phyloP scores from a whole-genome alignment of 2,329 filamentous ascomycete genomes.

The Colletotrichum brevisporum region DNA sequence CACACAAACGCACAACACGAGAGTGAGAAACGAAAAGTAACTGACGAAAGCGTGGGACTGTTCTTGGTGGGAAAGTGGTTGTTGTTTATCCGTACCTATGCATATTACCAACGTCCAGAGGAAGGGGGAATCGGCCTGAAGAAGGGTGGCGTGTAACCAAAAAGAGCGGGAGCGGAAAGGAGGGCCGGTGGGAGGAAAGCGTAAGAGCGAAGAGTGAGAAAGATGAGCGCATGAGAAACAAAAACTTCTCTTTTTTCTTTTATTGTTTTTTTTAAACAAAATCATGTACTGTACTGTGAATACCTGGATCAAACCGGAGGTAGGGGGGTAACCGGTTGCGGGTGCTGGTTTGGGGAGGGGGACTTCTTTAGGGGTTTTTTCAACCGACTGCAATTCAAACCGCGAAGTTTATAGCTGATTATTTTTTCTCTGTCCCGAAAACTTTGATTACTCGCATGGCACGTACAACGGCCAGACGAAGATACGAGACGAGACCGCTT shows the following conservation, averaged over 20 bases:
- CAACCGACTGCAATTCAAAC: conserved; percentile 34
- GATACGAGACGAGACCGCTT: too few species aligned
- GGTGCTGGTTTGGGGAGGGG: background rate
- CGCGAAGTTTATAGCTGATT: too few species aligned
- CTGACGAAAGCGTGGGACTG: too few species aligned
- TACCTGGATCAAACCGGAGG: conserved; percentile 32
- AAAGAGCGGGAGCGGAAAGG: background rate
- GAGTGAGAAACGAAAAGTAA: too few species aligned
- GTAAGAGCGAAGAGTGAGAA: conserved; percentile 13
- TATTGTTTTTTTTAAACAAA: background rate
- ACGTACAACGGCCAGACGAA: too few species aligned
- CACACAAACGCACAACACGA: too few species aligned
- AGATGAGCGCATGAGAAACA: conserved; percentile 36
- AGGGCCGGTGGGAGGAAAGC: background rate
- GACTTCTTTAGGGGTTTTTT: background rate
- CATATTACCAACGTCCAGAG: too few species aligned
- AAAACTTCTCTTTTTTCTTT: conserved; percentile 19
- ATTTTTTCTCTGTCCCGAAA: too few species aligned
- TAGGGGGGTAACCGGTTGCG: background rate
- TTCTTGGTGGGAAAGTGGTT: too few species aligned
- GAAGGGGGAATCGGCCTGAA: too few species aligned
- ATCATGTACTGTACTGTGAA: conserved; percentile 42
- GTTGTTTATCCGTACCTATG: too few species aligned
- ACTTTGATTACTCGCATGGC: too few species aligned
- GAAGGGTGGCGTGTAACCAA: background rate